phyloP scores from a whole-genome alignment of 202 grass and related monocot species.

The Carex sylvatica region DNA sequence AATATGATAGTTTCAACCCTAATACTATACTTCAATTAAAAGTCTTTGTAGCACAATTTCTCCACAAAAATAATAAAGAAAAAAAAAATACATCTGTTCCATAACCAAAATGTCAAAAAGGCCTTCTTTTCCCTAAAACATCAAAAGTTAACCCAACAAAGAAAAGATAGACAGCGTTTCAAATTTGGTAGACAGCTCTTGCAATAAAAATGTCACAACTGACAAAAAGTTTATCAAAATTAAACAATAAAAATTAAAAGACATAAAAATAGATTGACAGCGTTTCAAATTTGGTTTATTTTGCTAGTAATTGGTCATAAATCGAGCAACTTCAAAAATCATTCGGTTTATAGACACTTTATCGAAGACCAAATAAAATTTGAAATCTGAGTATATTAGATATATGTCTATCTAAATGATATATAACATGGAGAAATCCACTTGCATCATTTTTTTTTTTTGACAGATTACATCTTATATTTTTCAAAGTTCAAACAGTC shows the following conservation, averaged over 20 bases:
- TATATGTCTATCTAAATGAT: neutral
- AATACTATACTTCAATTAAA: no score
- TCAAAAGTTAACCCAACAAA: neutral
- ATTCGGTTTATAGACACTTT: neutral
- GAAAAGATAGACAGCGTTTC: no score
- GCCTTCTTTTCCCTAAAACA: neutral
- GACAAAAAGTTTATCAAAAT: neutral
- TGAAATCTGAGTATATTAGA: neutral
- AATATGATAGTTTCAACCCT: no score
- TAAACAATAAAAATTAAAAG: neutral
- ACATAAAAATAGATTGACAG: neutral
- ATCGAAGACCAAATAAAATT: neutral
- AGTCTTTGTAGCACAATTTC: neutral
- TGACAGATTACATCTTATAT: no score
- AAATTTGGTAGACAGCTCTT: no score
- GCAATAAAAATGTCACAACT: neutral
- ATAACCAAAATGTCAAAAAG: neutral
- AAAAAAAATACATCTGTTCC: neutral
- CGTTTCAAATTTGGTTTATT: neutral
- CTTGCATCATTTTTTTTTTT: no score
- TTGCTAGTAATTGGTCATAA: neutral
- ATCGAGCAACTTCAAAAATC: neutral
- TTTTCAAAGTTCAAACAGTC: no score
- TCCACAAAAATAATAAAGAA: neutral
- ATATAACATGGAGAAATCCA: no score